Conservation (phyloP, 2,329 filamentous ascomycete species). For the Cercospora janseana region DNA sequence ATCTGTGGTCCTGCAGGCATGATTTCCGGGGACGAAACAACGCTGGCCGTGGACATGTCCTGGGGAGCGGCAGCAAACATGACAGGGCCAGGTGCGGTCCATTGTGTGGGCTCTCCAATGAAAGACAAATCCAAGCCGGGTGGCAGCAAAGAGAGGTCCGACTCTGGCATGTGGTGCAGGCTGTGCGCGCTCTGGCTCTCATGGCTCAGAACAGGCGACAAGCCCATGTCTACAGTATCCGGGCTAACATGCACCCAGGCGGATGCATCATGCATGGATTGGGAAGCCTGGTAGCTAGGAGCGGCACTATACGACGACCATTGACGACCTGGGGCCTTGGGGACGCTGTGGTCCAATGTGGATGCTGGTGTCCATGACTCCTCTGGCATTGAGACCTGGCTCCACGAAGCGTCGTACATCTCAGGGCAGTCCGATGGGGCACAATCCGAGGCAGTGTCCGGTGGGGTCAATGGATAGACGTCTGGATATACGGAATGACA, state of each 20-base stretch:
- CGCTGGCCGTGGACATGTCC: conserved; percentile 11
- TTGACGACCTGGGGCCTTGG: conserved; percentile 27
- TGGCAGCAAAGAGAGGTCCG: conserved; percentile 30
- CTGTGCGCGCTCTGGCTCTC: conserved; percentile 38
- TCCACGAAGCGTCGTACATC: conserved; percentile 32
- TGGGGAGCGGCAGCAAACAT: conserved; percentile 21
- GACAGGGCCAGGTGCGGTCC: conserved; percentile 23
- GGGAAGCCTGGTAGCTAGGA: conserved; percentile 25
- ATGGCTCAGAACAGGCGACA: conserved; percentile 39
- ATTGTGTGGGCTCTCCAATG: conserved; percentile 26
- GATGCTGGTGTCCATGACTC: conserved; percentile 30
- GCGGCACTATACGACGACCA: conserved; percentile 24
- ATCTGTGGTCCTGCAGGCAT: conserved; percentile 8
- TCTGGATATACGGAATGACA: conserved; percentile 32
- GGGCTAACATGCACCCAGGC: conserved; percentile 28
- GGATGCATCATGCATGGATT: conserved; percentile 23
- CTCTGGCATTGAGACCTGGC: conserved; percentile 30
- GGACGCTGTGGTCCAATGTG: conserved; percentile 29
- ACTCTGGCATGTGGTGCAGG: conserved; percentile 33
- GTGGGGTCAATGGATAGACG: conserved; percentile 32
- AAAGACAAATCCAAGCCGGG: conserved; percentile 34
- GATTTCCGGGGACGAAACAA: conserved; percentile 14
- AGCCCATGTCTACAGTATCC: conserved; percentile 36
- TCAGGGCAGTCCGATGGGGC: conserved; percentile 32
- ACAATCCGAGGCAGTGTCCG: conserved; percentile 36